Evolutionary conservation across 2,329 filamentous ascomycete species (phyloP).

Genomic region (Nakataea oryzae): DNA sequence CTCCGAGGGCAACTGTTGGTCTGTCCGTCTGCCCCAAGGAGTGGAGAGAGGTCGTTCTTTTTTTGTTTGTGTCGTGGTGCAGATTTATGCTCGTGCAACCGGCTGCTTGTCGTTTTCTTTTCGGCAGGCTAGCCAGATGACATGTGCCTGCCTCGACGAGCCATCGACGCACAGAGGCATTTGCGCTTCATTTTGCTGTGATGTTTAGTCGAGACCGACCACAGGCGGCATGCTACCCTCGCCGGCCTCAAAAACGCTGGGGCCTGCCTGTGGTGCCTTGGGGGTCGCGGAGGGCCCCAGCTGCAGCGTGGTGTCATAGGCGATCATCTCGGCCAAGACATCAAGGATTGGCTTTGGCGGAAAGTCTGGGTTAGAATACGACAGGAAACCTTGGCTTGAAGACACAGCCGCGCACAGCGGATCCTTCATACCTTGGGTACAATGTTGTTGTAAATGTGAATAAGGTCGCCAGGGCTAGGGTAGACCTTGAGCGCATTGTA

Average conservation of each 20-base stretch:
- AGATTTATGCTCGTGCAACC: background rate
- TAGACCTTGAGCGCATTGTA: slow-evolving; percentile 99
- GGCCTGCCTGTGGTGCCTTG: background rate
- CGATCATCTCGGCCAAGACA: slow-evolving; percentile 96
- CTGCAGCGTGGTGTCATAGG: slow-evolving; percentile 67
- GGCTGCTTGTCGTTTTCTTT: background rate
- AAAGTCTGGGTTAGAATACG: background rate
- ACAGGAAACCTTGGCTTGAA: background rate
- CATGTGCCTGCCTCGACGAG: background rate
- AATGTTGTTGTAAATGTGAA: slow-evolving; percentile 96
- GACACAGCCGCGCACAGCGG: background rate
- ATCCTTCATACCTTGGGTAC: slow-evolving; percentile 66
- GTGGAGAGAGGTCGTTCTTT: background rate
- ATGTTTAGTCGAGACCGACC: slow-evolving; percentile 42
- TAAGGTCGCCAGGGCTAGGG: slow-evolving; percentile 83
- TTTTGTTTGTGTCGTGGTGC: background rate
- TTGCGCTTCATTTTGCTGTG: background rate
- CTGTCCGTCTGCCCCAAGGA: background rate
- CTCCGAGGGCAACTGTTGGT: background rate
- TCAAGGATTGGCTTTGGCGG: slow-evolving; percentile 72
- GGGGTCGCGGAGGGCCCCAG: slow-evolving; percentile 21
- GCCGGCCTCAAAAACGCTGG: slow-evolving; percentile 16
- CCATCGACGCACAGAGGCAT: background rate
- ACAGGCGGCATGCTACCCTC: slow-evolving; percentile 30
- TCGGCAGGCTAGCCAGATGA: background rate